phyloP scores from a whole-genome alignment of 108 stramenopile genomes.

The Skeletonema marinoi region DNA sequence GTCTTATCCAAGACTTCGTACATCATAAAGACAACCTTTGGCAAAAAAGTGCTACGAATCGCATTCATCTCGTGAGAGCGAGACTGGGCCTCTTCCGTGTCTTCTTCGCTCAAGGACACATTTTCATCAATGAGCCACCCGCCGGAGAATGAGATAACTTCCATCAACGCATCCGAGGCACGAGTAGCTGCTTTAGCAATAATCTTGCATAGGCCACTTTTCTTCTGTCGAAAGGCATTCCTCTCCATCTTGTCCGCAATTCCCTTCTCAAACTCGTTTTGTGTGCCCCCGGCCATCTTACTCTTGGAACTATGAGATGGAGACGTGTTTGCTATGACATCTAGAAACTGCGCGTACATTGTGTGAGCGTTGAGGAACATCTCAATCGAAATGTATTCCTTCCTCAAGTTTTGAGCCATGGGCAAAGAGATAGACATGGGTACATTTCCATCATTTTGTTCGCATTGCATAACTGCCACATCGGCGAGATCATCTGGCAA shows the following conservation, averaged over 20 bases:
- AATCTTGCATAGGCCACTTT: conserved; percentile 36
- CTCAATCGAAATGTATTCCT: conserved; percentile 35
- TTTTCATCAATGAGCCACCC: conserved; percentile 72
- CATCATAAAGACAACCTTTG: conserved; percentile 59
- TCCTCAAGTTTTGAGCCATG: conserved; percentile 30
- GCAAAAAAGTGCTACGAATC: conserved; percentile 55
- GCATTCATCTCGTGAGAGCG: conserved; percentile 48
- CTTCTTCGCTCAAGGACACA: conserved; percentile 10
- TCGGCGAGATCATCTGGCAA: conserved; percentile 33
- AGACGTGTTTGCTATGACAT: conserved; percentile 36
- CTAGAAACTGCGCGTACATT: conserved; percentile 27
- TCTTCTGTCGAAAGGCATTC: conserved; percentile 46
- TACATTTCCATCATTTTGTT: neutral
- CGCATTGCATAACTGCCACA: conserved; percentile 22
- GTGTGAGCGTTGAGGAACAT: conserved; percentile 35
- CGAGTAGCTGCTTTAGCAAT: conserved; percentile 55
- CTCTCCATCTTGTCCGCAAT: conserved; percentile 57
- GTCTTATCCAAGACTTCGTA: conserved; percentile 71
- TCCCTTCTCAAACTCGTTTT: conserved; percentile 38
- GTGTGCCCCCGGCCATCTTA: conserved; percentile 1
- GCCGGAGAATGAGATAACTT: conserved; percentile 65
- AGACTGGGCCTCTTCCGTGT: conserved; percentile 34
- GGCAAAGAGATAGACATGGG: conserved; percentile 16
- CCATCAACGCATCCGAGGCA: conserved; percentile 50
- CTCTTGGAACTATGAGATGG: conserved; percentile 31